Base-by-base conservation (phyloP, 495 filamentous ascomycete species). In the Hypoxylon lenormandii region DNA sequence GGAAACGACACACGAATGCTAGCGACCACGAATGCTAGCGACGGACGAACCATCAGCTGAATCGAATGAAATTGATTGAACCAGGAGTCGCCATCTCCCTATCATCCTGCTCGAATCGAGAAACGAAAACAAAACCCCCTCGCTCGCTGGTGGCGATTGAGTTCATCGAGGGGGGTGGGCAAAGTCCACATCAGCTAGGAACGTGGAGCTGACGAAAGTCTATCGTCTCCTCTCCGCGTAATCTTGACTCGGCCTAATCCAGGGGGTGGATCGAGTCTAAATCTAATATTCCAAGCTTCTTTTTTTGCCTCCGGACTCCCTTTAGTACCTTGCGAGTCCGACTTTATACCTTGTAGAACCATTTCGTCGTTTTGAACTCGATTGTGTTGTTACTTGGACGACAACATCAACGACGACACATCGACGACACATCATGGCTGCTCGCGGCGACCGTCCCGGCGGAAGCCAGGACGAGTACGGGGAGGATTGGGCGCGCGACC, bases 401-500 rank as follows among this genome's bases (percentile, higher is more conserved):
- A 55, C 42, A 36, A 42, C 28, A 21, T 7, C 26, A 28, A 28
- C 26, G 26, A n/a, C n/a, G n/a, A n/a, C n/a, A n/a, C n/a, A 38
- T 1, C 58, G 37, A 45, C 40, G 36, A 57, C 23, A 59, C 60
- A 62, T 42, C 37, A 78, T 77, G 76, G 56, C 71, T 11, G 55
- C 57, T 33, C 69, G 64, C 21, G 69, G 66, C 40, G 40, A 67
- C 21, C 26, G 30, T 16, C 40, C 70, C 38, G 74, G 76, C 55
- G 40, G 38, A 53, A 61, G 72, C 60, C 70, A 74, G 42, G 72
- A 51, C 23, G 76, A 82, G 5, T 83, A 80, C 46, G 80, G 80
- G 18, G 81, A 85, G 72, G 80, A 84, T 63, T 86, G 84, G 84
- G 83, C 83, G 1, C 80, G 80, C 55, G 83, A 82, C 23, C 68